These are phyloP conservation scores for Triticum aestivum DNA, from an alignment of 176 grass and related monocot species.

Conservation along the genomic window IWGSC_CS_RefSeq_v2.1 NC_057810.1:136767119-136767618, in stretches of 20 bases:
- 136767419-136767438: neutral
- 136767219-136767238: neutral
- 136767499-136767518: slow-evolving; percentile 1
- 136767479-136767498: slow-evolving; percentile 14
- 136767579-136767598: slow-evolving; percentile 99
- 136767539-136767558: slow-evolving; percentile 54
- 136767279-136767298: slow-evolving; percentile 97
- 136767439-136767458: slow-evolving; percentile 10
- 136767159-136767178: slow-evolving; percentile 2
- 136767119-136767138: neutral
- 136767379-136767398: slow-evolving; percentile 55
- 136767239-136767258: slow-evolving; percentile 10
- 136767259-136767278: slow-evolving; percentile 34
- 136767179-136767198: slow-evolving; percentile 11
- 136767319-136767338: slow-evolving; percentile 93
- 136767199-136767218: slow-evolving; percentile 12
- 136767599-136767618: slow-evolving; percentile 97
- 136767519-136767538: slow-evolving; percentile 30
- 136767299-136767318: slow-evolving; percentile 99
- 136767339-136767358: slow-evolving; percentile 68
- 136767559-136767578: slow-evolving; percentile 76
- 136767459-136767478: slow-evolving; percentile 2
- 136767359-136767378: slow-evolving; percentile 58
- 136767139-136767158: slow-evolving; percentile 4
- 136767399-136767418: slow-evolving; percentile 21